These are phyloP conservation scores for Panicum virgatum DNA, from an alignment of 202 grass and related monocot species.

Conservation along the genomic window DNA sequence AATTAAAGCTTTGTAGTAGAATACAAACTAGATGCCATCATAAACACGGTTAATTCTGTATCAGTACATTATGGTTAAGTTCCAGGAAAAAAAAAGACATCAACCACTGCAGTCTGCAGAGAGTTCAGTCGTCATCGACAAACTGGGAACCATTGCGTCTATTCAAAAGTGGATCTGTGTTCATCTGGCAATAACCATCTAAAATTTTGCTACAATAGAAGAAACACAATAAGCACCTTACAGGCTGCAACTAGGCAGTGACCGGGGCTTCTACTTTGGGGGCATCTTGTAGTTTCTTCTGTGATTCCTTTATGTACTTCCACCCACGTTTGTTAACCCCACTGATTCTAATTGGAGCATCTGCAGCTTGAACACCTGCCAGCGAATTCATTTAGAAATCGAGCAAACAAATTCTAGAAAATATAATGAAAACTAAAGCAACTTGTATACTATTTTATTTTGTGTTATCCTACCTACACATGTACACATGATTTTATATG, in stretches of 20 bases:
- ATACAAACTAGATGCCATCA: neutral
- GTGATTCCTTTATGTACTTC: constrained; percentile 75
- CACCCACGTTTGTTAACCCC: constrained; percentile 88
- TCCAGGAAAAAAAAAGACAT: neutral
- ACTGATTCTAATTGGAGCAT: constrained; percentile 61
- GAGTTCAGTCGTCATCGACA: neutral
- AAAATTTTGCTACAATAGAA: neutral
- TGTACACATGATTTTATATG: neutral
- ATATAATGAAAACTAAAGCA: neutral
- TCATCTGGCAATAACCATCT: constrained; percentile 21
- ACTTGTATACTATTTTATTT: neutral
- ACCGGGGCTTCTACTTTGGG: constrained; percentile 37
- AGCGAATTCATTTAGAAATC: constrained; percentile 15
- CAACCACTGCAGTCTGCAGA: neutral
- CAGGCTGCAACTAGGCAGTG: constrained; percentile 1
- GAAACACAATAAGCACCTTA: neutral
- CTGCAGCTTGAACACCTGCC: constrained; percentile 58
- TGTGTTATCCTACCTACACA: neutral
- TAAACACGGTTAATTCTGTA: constrained; percentile 25
- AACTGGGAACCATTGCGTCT: neutral
- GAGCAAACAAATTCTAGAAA: constrained; percentile 5
- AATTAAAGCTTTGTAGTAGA: neutral
- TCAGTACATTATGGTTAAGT: constrained; percentile 15
- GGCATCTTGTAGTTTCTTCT: constrained; percentile 52
- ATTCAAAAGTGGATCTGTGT: neutral